Evolutionary conservation across 1,284 basidiomycete genomes (phyloP).

Genomic region (Heterobasidion annosum): DNA sequence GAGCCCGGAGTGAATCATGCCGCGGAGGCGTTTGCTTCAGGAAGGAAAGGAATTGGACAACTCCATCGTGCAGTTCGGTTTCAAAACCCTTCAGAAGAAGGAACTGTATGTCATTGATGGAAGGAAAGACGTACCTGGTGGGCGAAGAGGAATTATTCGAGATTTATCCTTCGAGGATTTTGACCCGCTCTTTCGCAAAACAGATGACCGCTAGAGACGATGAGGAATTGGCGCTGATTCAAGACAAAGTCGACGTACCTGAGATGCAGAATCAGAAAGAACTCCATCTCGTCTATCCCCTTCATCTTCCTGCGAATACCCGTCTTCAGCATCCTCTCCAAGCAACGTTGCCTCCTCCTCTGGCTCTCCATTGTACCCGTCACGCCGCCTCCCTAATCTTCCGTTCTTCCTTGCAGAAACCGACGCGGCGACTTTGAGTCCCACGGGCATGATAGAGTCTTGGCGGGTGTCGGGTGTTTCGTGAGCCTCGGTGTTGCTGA

Average conservation of each 20-base stretch:
- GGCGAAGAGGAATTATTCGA: constrained; percentile 69
- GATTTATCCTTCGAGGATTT: constrained; percentile 52
- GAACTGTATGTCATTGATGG: neutral
- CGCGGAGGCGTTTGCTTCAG: neutral
- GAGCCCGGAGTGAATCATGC: neutral
- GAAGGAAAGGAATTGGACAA: neutral
- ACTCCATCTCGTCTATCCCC: constrained; percentile 15
- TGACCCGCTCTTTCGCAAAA: constrained; percentile 17
- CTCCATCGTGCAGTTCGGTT: neutral
- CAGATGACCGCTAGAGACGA: constrained; percentile 22
- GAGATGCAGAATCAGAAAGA: constrained; percentile 12
- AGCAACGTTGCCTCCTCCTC: constrained; percentile 49
- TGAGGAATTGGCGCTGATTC: neutral
- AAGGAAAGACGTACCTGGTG: constrained; percentile 43
- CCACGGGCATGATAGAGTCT: constrained; percentile 5
- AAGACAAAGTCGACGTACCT: constrained; percentile 13
- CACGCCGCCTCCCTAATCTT: constrained; percentile 25
- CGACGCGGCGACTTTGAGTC: constrained; percentile 5
- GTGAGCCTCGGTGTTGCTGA: constrained; percentile 1
- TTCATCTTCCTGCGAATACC: constrained; percentile 21
- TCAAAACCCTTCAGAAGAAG: neutral
- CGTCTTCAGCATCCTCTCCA: constrained; percentile 28
- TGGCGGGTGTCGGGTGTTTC: constrained; percentile 4
- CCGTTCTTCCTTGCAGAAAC: constrained; percentile 4
- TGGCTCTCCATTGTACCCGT: constrained; percentile 47